Base-by-base conservation (phyloP, 78 protist species). In the Cavenderia fasciculata region DNA sequence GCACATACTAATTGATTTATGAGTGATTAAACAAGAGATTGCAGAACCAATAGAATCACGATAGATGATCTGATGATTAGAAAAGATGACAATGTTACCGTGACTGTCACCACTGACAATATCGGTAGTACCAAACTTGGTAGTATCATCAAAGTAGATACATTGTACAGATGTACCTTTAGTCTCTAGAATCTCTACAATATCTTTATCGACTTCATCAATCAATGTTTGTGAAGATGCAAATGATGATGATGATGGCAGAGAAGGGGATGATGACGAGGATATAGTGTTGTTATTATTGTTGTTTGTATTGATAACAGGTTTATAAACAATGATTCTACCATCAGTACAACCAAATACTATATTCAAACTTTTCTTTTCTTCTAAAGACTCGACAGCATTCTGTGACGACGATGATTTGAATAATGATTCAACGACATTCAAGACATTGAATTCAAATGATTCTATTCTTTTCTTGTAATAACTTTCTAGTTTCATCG, bases 41-140 rank as follows among this genome's bases (percentile, higher is more conserved):
- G 78, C 21, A 47, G 59, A 59, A 31, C 59, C 72, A 44, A 68
- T 36, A 31, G 89, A 66, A 29, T 82, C 73, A 36, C 52, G 71
- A 57, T 68, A 82, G 14, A 82, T 46, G n/a, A 82, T 82, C 51
- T 82, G 89, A 68, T 82, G 89, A 31, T 82, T 82, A 40, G 89
- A 82, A 68, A 82, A 82, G 10, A 68, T 68, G 29, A 82, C 77
- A 11, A 82, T 10, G 38, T 82, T 82, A 12, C 89, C 89, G 44
- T 68, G 46, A 54, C 57, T 52, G 21, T 82, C 89, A 68, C 89
- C 89, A 41, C 68, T 49, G 4, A 82, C 72, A 19, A 82, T 71
- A 68, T 82, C 89, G 14, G 68, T 56, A 21, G 54, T 33, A 27
- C 89, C 89, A 68, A 82, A 82, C 23, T 43, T 65, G 21, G 89